Evolutionary conservation across 2,329 filamentous ascomycete genomes (phyloP).

Genomic region (Alternaria ethzedia): DNA sequence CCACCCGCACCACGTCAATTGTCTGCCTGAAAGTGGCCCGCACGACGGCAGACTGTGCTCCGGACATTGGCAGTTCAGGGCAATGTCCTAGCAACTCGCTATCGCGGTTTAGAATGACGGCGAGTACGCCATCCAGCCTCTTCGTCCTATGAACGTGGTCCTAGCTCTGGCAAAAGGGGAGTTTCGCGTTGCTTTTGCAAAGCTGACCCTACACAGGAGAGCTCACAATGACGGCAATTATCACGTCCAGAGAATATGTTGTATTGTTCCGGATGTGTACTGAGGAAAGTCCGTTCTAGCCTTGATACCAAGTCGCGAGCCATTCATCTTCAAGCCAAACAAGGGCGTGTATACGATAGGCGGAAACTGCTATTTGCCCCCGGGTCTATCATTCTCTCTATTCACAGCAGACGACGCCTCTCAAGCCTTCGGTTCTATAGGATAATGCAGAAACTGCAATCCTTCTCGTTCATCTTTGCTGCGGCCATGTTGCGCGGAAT

Average conservation of each 20-base stretch:
- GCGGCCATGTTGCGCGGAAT: constrained; percentile 11
- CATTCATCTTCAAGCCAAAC: background rate
- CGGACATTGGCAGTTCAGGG: background rate
- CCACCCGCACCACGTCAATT: background rate
- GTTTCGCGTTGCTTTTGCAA: background rate
- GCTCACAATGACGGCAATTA: background rate
- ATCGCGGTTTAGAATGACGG: background rate
- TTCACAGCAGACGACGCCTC: background rate
- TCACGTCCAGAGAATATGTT: background rate
- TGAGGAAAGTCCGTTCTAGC: background rate
- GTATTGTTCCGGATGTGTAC: background rate
- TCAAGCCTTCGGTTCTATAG: background rate
- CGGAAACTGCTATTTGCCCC: background rate
- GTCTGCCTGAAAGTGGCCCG: constrained; percentile 20
- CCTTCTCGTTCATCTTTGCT: constrained; percentile 7
- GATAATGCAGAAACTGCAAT: constrained; percentile 7
- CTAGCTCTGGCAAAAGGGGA: background rate
- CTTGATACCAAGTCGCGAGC: background rate
- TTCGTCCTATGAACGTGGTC: background rate
- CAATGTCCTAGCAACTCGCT: background rate
- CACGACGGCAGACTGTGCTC: constrained; percentile 10
- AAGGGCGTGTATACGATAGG: background rate
- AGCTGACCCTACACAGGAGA: background rate
- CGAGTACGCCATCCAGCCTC: background rate
- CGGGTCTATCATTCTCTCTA: background rate